Evolutionary conservation across 371 early-diverging fungal species (phyloP).

Genomic region (Blastocladiella emersonii): DNA sequence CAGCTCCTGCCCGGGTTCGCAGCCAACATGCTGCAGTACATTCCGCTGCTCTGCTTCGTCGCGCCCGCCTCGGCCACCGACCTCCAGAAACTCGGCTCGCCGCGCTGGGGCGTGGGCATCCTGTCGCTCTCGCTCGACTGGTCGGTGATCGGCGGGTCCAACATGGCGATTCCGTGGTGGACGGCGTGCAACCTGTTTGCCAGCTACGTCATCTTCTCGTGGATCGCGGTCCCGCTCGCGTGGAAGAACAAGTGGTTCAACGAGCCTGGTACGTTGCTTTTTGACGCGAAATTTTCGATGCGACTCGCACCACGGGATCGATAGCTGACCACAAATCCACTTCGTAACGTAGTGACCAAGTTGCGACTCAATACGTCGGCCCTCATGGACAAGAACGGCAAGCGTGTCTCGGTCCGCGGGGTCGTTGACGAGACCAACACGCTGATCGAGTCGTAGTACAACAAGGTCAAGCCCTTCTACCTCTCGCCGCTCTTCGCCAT

Average conservation of each 20-base stretch:
- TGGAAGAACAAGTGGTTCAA: no score
- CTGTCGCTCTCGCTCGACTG: conserved; percentile 22
- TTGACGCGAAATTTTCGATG: no score
- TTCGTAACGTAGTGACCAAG: no score
- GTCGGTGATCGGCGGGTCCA: conserved; percentile 18
- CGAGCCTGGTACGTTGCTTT: no score
- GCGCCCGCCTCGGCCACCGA: conserved; percentile 15
- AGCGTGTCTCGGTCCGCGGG: no score
- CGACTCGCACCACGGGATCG: no score
- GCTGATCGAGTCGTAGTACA: not conserved
- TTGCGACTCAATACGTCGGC: no score
- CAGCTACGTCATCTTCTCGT: conserved; percentile 18
- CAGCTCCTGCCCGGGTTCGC: conserved; percentile 22
- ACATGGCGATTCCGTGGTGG: conserved; percentile 25
- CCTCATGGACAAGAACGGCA: no score
- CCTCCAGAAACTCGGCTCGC: conserved; percentile 16
- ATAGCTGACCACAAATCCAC: no score
- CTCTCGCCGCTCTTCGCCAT: conserved; percentile 14
- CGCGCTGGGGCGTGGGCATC: conserved; percentile 23
- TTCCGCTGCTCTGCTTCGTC: conserved; percentile 22
- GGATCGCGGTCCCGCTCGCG: conserved; percentile 9
- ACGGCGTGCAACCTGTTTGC: conserved; percentile 19
- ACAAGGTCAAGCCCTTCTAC: conserved; percentile 3
- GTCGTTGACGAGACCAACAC: no score
- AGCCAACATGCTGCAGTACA: conserved; percentile 16